phyloP scores from a whole-genome alignment of 2,329 filamentous ascomycete species.

The Parasarocladium wereldwijsianum region DNA sequence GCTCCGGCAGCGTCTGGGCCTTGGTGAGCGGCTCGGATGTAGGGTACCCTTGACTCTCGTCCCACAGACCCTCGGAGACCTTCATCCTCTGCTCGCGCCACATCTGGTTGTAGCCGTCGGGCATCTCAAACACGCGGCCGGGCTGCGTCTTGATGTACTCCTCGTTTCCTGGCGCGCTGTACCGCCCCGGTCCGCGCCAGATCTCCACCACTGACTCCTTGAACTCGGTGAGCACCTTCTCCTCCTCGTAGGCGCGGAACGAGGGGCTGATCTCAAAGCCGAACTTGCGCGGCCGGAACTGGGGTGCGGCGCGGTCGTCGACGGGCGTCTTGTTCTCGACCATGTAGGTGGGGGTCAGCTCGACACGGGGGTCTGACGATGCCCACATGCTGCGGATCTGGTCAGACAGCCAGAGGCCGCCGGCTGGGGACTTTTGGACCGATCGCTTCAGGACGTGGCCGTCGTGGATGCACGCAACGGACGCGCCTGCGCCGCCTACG shows the following conservation, averaged over 20 bases:
- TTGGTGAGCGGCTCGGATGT: constrained; percentile 39
- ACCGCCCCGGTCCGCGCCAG: constrained; percentile 68
- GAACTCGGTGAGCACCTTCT: constrained; percentile 86
- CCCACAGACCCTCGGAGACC: constrained; percentile 81
- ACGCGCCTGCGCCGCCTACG: constrained; percentile 76
- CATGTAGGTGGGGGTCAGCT: constrained; percentile 73
- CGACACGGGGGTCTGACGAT: constrained; percentile 51
- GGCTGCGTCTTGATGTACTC: constrained; percentile 60
- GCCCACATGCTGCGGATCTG: constrained; percentile 76
- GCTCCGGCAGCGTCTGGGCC: constrained; percentile 66
- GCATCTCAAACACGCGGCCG: constrained; percentile 88
- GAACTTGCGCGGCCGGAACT: constrained; percentile 62
- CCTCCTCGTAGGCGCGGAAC: constrained; percentile 76
- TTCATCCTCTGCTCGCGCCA: constrained; percentile 81
- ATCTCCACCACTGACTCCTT: constrained; percentile 95
- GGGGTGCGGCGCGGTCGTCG: constrained; percentile 67
- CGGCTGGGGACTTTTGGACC: constrained; percentile 70
- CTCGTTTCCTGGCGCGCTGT: constrained; percentile 52
- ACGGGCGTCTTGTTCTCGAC: constrained; percentile 79
- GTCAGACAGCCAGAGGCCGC: constrained; percentile 77
- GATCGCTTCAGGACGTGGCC: constrained; percentile 88
- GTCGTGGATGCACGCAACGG: constrained; percentile 82
- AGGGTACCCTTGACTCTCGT: constrained; percentile 59
- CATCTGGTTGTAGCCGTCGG: constrained; percentile 90
- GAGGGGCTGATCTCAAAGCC: constrained; percentile 45